Conservation (phyloP, 192 early-diverging fungal species). For the Thoreauomyces humboldtii region DNA sequence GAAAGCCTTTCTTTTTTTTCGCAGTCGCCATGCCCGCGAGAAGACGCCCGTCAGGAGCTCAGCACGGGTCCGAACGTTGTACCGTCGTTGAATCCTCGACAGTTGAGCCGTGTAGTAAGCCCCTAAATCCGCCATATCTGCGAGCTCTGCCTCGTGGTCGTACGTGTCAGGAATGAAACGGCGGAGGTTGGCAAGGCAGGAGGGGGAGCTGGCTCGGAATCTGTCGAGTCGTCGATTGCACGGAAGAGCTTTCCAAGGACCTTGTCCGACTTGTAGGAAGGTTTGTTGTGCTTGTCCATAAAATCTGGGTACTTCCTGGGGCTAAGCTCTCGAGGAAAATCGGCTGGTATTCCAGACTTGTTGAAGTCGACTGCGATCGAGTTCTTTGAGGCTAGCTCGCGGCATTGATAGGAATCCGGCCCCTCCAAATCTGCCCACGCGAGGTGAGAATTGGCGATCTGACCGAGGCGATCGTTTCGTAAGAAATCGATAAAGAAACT, state of each 20-base stretch:
- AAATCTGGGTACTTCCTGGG: background rate
- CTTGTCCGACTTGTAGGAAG: background rate
- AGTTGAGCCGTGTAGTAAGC: background rate
- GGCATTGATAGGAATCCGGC: constrained; percentile 48
- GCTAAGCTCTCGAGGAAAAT: background rate
- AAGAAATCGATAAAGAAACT: constrained; percentile 36
- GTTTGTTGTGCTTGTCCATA: background rate
- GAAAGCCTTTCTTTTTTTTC: too few species aligned
- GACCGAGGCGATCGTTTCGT: constrained; percentile 17
- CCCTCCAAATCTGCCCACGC: constrained; percentile 57
- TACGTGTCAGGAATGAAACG: background rate
- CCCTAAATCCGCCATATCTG: background rate
- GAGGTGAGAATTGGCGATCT: constrained; percentile 44
- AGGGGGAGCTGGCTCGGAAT: background rate
- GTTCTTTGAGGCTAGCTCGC: constrained; percentile 57
- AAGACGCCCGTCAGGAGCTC: background rate
- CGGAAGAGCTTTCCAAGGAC: background rate
- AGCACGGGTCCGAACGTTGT: background rate
- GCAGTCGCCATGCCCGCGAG: too few species aligned
- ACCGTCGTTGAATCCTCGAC: background rate
- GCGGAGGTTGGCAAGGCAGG: background rate
- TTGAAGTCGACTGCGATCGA: constrained; percentile 71
- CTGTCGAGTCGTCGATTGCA: background rate
- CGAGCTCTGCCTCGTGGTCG: background rate
- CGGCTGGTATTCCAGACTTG: constrained; percentile 44